Base-by-base conservation (phyloP, 768 basidiomycete genomes). In the Leccinellum rugosiceps region DNA sequence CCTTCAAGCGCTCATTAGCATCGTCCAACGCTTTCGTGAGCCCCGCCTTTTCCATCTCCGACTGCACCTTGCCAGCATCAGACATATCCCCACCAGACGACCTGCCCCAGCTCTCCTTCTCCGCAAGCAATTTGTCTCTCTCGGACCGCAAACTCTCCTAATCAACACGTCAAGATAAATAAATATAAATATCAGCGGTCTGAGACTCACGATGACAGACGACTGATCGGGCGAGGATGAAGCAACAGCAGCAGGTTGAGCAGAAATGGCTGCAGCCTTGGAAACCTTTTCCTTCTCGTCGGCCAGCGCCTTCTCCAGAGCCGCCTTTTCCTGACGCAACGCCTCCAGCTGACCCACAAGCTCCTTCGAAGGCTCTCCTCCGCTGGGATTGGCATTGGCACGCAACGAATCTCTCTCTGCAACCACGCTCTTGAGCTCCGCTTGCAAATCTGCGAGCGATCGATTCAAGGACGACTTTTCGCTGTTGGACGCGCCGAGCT, bases 41-140 rank as follows among this genome's bases (percentile, higher is more conserved):
- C 53, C 82, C 79, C 0, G 72, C 76, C 62, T 84, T 89, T 66
- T 90, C 87, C 1, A 75, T 64, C 55, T 88, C 86, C 81, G 83
- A 83, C 17, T 71, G 69, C 14, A 63, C 58, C 52, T 75, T 78
- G 30, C 66, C 65, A 25, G 70, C 68, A 14, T 76, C 74, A 4
- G 75, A 57, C 4, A 66, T 64, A 1, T 61, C 62, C 19, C 65
- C 56, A 6, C 56, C 34, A 48, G 60, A 58, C 2, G 73, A 30
- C n/a, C 72, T 55, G 34, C 58, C 67, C 54, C 70, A 60, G 21
- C 72, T 71, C 55, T 79, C 78, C 65, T 84, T 88, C 65, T 88
- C 87, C 0, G 77, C 78, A 26, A 86, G 73, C 17, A 91, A 71
- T 50, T 74, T 77, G 64, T 89, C 87, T 50, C 83, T 77, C 69